phyloP scores from a whole-genome alignment of 75 land plant genomes.

The Pseudotsuga menziesii region DNA sequence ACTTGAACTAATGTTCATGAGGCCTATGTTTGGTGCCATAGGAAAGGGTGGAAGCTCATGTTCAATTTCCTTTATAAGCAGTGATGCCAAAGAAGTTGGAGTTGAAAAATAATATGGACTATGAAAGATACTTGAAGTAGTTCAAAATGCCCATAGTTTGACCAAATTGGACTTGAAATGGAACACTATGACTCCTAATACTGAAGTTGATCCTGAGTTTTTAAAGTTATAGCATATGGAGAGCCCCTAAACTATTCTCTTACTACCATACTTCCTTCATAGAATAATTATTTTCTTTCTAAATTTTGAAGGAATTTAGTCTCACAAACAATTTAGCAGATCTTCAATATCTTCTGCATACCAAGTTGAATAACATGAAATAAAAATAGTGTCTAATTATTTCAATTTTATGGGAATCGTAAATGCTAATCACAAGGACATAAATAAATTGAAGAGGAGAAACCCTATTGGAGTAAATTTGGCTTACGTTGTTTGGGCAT shows the following conservation, averaged over 20 bases:
- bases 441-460: too few relatives aligned
- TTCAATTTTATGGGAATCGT: too few relatives aligned
- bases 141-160: conserved; percentile 55
- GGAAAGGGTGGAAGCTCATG: conserved; percentile 74
- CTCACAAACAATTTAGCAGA: too few relatives aligned
- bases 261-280: conserved; percentile 60
- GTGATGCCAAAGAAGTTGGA: conserved; percentile 59
- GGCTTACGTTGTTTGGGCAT: too few relatives aligned
- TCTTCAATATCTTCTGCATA: too few relatives aligned
- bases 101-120: conserved; percentile 50
- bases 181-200: conserved; percentile 64
- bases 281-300: conserved; percentile 79
- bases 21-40: conserved; percentile 92
- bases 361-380: too few relatives aligned
- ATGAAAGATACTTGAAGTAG: conserved; percentile 71
- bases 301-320: neutral
- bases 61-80: conserved; percentile 94
- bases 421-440: too few relatives aligned
- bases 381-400: too few relatives aligned
- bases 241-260: conserved; percentile 54
- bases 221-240: conserved; percentile 70
- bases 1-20: conserved; percentile 42
- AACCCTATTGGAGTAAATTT: too few relatives aligned
- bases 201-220: conserved; percentile 83
- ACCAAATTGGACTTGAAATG: conserved; percentile 84